Base-by-base conservation (phyloP, 768 basidiomycete species). In the Clitopilus passeckerianus region DNA sequence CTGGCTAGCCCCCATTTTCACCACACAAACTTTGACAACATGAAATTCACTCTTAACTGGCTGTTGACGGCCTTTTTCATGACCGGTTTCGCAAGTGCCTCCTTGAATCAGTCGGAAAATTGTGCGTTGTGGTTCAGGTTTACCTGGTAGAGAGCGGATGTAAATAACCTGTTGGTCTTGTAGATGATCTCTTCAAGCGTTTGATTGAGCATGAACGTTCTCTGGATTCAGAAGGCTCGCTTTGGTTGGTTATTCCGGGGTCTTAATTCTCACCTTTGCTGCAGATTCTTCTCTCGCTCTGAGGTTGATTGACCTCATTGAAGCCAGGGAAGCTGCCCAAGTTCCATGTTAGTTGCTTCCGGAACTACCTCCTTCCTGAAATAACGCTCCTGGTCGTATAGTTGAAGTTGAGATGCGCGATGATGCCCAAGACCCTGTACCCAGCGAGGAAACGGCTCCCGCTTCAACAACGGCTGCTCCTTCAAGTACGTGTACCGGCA, bases 21-120 rank as follows among this genome's bases (percentile, higher is more conserved):
- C 34, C 43, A 41, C 23, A 24, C 24, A 59, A 43, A 7, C 24
- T 56, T 30, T 20, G 37, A 34, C 22, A 34, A 27, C 27, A 64
- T 64, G 59, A 60, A 57, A n/a, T 30, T 58, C 27, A 35, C 53
- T 44, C 41, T 62, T 22, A 20, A 55, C 24, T 52, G 62, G 64
- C 61, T 64, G 64, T 65, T 61, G 64, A 65, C 61, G 30, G 60
- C 64, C 56, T 54, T 59, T 27, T 41, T 65, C 18, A 4, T 54
- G n/a, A 50, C 27, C 8, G 53, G 46, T 34, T 57, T 41, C 33
- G 52, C 34, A 18, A 43, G 24, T 53, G 52, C n/a, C 57, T 30
- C 37, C 57, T 57, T 0, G 10, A 58, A 27, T 59, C 61, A 34
- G 55, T 16, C 30, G 5, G 61, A 57, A 50, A 62, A 61, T 53